phyloP scores from a whole-genome alignment of 768 basidiomycete genomes.

The Russula olivacea region DNA sequence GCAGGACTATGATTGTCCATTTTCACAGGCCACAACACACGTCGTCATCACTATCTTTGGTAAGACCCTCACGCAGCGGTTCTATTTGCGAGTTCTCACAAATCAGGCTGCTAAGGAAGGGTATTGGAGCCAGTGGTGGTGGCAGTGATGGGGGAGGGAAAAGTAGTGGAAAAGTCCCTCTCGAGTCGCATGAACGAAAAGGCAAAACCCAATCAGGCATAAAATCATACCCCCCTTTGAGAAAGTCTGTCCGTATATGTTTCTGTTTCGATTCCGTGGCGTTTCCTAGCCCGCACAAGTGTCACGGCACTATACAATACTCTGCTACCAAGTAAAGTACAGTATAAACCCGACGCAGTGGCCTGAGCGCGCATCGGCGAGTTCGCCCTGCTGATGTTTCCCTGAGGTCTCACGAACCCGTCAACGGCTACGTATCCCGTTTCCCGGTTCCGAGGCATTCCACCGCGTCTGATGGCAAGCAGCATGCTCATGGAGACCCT shows the following conservation, averaged over 20 bases:
- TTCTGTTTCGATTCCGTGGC: slow-evolving; percentile 7
- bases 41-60: not conserved
- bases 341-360: not conserved
- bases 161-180: not conserved
- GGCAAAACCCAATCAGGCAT: slow-evolving; percentile 9
- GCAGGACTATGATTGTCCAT: not conserved
- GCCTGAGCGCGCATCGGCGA: not conserved
- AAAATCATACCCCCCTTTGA: not conserved
- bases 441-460: slow-evolving; percentile 11
- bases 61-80: not conserved
- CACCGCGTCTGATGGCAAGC: not conserved
- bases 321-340: not conserved
- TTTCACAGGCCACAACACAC: not conserved
- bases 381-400: not conserved
- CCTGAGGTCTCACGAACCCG: not conserved
- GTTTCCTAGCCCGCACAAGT: not conserved
- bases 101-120: not conserved
- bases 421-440: slow-evolving; percentile 1
- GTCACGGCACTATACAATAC: not conserved
- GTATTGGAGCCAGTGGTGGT: not conserved
- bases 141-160: not conserved
- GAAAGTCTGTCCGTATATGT: not conserved
- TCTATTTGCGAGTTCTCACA: not conserved
- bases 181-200: not conserved
- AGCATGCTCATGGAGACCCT: not conserved